Conservation (phyloP, 2,329 filamentous ascomycete species). For the Sporothrix pseudoabietina region DNA sequence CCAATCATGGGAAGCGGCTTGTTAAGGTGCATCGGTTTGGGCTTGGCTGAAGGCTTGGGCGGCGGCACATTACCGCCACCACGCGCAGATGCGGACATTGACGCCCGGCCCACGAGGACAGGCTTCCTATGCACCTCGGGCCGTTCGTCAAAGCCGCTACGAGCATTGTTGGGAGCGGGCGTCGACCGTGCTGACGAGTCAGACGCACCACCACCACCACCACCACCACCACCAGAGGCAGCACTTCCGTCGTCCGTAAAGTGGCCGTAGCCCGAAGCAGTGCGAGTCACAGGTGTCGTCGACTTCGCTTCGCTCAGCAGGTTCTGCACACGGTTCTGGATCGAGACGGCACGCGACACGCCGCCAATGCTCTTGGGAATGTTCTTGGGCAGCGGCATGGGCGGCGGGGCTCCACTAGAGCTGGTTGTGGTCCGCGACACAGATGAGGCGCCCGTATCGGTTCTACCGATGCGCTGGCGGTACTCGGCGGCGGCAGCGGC, state of each 20-base stretch:
- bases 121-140: constrained; percentile 32
- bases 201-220: constrained; percentile 35
- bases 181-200: not conserved
- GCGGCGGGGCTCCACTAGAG: constrained; percentile 37
- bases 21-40: constrained; percentile 64
- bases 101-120: constrained; percentile 4
- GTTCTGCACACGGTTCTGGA: constrained; percentile 87
- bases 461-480: constrained; percentile 69
- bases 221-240: constrained; percentile 36
- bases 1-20: constrained; percentile 40
- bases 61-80: not conserved
- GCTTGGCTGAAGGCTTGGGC: constrained; percentile 57
- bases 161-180: constrained; percentile 34
- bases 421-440: not conserved
- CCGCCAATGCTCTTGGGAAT: constrained; percentile 60
- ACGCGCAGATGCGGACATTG: not conserved
- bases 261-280: constrained; percentile 86
- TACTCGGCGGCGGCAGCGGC: constrained; percentile 89
- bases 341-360: constrained; percentile 71
- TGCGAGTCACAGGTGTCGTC: constrained; percentile 60
- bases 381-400: constrained; percentile 44
- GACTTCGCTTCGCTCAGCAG: constrained; percentile 77
- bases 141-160: constrained; percentile 31
- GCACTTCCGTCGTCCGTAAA: constrained; percentile 58
- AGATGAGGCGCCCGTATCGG: constrained; percentile 51